Percentiles rank a stretch among this genome's conserved stretches.
Conservation (phyloP, 176 grass and related monocot genomes). For the Metroxylon sagu region DNA sequence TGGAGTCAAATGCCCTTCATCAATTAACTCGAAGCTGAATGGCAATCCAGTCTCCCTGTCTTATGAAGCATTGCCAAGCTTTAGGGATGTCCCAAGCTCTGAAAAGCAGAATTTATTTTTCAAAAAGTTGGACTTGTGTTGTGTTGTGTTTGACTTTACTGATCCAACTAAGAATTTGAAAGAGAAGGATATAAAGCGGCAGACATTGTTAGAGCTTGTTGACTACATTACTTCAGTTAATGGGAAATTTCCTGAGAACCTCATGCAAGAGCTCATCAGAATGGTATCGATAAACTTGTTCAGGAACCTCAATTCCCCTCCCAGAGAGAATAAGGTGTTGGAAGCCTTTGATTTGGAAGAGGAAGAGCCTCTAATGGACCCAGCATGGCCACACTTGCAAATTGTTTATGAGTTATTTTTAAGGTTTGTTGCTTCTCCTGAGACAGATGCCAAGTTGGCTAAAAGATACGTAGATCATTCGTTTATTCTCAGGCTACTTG, state of each 20-base stretch:
- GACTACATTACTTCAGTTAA: slow-evolving; percentile 14
- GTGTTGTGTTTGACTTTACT: slow-evolving; percentile 21
- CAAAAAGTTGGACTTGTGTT: slow-evolving; percentile 18
- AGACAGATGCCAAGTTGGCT: slow-evolving; percentile 24
- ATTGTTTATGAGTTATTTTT: slow-evolving; percentile 24
- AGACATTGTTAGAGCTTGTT: slow-evolving; percentile 26
- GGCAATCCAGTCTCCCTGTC: slow-evolving; percentile 1
- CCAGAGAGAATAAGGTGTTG: slow-evolving; percentile 16
- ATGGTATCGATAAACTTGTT: slow-evolving; percentile 28
- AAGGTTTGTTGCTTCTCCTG: slow-evolving; percentile 24
- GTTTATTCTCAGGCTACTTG: slow-evolving; percentile 25
- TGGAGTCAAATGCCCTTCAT: neutral
- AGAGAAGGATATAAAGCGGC: slow-evolving; percentile 23
- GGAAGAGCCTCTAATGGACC: slow-evolving; percentile 21
- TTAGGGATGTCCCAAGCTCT: slow-evolving; percentile 16
- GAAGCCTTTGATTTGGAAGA: slow-evolving; percentile 21
- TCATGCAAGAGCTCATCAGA: slow-evolving; percentile 23
- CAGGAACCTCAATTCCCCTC: slow-evolving; percentile 11
- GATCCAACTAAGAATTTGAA: slow-evolving; percentile 23
- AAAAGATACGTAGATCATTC: slow-evolving; percentile 29
- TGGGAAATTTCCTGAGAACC: slow-evolving; percentile 23
- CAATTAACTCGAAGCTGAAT: slow-evolving; percentile 13
- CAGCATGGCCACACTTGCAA: slow-evolving; percentile 24
- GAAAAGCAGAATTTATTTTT: slow-evolving; percentile 23
- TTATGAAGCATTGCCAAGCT: slow-evolving; percentile 21